phyloP scores from a whole-genome alignment of 148 eudicot genomes.

The Bassia scoparia region DNA sequence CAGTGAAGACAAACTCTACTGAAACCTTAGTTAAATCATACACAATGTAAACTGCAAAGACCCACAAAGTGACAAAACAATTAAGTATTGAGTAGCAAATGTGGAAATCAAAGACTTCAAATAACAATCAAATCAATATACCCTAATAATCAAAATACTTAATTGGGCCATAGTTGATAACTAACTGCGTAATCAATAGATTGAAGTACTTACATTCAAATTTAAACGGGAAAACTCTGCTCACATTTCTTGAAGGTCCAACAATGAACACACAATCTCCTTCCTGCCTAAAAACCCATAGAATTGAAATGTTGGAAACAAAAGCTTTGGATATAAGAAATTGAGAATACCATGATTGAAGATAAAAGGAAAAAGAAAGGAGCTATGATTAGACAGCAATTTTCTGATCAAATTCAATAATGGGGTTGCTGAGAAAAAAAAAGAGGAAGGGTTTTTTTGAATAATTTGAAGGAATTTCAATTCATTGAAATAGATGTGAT shows the following conservation, averaged over 20 bases:
- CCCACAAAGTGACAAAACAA: neutral
- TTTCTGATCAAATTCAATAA: constrained; percentile 8
- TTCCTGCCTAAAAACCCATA: constrained; percentile 25
- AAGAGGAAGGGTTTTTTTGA: constrained; percentile 2
- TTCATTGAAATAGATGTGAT: neutral
- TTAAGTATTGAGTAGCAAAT: neutral
- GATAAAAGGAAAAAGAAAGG: constrained; percentile 33
- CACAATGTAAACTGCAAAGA: constrained; percentile 7
- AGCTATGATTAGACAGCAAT: constrained; percentile 39
- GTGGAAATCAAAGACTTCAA: neutral
- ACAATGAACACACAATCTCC: constrained; percentile 45
- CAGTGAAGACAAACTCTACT: too few species aligned
- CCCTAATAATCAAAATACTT: neutral
- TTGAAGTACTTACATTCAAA: constrained; percentile 37
- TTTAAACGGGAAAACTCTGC: constrained; percentile 40
- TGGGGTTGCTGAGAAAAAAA: neutral
- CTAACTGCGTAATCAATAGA: neutral
- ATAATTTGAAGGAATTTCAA: neutral
- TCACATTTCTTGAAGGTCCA: constrained; percentile 46
- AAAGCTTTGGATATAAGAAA: constrained; percentile 23
- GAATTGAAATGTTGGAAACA: constrained; percentile 24
- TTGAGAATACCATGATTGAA: constrained; percentile 23
- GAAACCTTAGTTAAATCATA: neutral
- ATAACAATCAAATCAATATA: neutral
- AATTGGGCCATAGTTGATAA: neutral